Percentiles rank a stretch among this genome's conserved stretches.
These are phyloP conservation scores for Xylaria sp. DNA, from an alignment of 2,329 filamentous ascomycete species.

Conservation along the genomic window DNA sequence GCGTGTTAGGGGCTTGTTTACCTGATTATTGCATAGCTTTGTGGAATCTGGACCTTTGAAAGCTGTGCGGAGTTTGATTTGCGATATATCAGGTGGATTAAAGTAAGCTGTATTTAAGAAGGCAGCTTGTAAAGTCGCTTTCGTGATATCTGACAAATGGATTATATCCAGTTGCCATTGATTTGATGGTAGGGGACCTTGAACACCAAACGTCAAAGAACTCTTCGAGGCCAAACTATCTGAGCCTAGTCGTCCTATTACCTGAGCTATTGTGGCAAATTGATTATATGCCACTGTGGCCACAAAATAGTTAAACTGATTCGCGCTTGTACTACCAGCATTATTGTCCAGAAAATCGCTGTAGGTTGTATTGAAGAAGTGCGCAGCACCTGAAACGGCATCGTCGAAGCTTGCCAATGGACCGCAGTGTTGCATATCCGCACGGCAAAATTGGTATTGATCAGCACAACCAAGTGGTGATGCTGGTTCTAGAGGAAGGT, in stretches of 20 bases:
- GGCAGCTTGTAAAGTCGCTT: too few species aligned
- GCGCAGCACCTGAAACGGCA: constrained; percentile 16
- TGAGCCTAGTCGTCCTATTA: too few species aligned
- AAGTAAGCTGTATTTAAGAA: too few species aligned
- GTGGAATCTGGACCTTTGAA: neutral
- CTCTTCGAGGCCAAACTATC: too few species aligned
- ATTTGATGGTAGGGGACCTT: too few species aligned
- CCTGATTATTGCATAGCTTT: neutral
- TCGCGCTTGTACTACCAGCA: neutral
- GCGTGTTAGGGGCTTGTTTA: too few species aligned
- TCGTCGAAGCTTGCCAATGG: constrained; percentile 31
- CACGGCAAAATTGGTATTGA: constrained; percentile 27
- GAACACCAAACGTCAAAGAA: too few species aligned
- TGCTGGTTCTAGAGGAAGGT: constrained; percentile 18
- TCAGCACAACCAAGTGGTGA: constrained; percentile 31
- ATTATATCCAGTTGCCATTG: too few species aligned
- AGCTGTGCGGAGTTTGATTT: neutral
- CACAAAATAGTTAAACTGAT: too few species aligned
- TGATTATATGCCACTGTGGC: neutral
- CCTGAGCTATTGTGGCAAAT: too few species aligned
- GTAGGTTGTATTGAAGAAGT: constrained; percentile 17
- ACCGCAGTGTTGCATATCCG: constrained; percentile 15
- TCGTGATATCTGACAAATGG: too few species aligned
- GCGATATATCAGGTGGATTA: neutral
- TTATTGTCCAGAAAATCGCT: neutral